These are phyloP conservation scores for Tetracentron sinense DNA, from an alignment of 164 flowering plant genomes.

Conservation along the genomic window DNA sequence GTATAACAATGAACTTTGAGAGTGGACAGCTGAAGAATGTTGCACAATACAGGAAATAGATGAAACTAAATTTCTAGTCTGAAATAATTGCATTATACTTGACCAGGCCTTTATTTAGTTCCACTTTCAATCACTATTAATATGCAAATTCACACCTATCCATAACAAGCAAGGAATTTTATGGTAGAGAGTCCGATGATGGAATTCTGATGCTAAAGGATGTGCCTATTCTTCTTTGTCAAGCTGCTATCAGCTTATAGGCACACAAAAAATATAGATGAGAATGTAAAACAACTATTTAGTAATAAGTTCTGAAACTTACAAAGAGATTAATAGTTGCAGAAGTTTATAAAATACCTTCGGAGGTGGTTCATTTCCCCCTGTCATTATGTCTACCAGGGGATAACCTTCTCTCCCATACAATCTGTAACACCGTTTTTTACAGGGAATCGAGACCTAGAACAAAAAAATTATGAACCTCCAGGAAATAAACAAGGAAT, in stretches of 20 bases:
- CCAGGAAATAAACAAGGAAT: conserved; percentile 7
- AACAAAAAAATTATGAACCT: conserved; percentile 12
- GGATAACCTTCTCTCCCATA: conserved; percentile 96
- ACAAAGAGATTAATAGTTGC: no score
- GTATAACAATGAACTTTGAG: no score
- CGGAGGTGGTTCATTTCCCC: conserved; percentile 93
- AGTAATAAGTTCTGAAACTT: neutral
- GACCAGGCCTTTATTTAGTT: no score
- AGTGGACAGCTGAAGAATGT: no score
- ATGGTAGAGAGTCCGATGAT: no score
- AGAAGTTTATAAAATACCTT: conserved; percentile 49
- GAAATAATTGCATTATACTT: no score
- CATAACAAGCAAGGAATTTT: no score
- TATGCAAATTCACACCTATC: no score
- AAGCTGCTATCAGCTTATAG: neutral
- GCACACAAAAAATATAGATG: neutral
- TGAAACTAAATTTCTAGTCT: no score
- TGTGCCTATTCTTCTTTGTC: no score
- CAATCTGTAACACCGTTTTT: conserved; percentile 78
- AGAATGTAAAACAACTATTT: neutral
- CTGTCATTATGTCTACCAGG: conserved; percentile 92
- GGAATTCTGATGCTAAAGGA: neutral
- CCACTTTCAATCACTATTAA: no score
- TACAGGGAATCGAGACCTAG: conserved; percentile 98
- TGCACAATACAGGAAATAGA: no score